A percentile compares a stretch with the other conserved stretches of the same genome.
These are phyloP conservation scores for Colletotrichum scovillei DNA, from an alignment of 2,329 filamentous ascomycete species.

Conservation along the genomic window DNA sequence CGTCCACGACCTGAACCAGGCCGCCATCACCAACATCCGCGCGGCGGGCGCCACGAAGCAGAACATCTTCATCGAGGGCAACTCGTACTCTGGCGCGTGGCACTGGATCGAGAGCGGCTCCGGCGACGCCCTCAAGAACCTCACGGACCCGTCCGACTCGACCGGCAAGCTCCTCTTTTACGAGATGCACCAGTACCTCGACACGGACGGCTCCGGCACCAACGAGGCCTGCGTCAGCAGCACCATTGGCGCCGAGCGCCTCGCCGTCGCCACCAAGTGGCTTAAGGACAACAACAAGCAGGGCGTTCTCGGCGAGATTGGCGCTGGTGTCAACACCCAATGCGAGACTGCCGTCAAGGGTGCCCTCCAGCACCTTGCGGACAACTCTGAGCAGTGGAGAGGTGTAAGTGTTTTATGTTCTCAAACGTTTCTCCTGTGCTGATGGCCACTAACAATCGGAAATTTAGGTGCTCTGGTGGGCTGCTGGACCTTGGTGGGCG, in stretches of 20 bases:
- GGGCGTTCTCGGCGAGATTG: slow-evolving; percentile 62
- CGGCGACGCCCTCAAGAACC: slow-evolving; percentile 47
- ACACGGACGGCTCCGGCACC: slow-evolving; percentile 60
- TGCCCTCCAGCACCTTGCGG: slow-evolving; percentile 59
- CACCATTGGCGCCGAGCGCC: slow-evolving; percentile 56
- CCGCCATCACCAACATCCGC: slow-evolving; percentile 68
- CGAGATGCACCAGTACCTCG: slow-evolving; percentile 66
- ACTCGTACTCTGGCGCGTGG: slow-evolving; percentile 60
- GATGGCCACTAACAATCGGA: not conserved
- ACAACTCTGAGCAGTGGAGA: slow-evolving; percentile 63
- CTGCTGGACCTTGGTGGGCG: slow-evolving; percentile 64
- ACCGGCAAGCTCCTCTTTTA: slow-evolving; percentile 57
- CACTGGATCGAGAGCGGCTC: slow-evolving; percentile 46
- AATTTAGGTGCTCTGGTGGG: slow-evolving; percentile 59
- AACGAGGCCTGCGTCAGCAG: slow-evolving; percentile 52
- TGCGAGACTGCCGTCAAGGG: slow-evolving; percentile 60
- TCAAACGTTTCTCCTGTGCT: not conserved
- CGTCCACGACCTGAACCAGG: slow-evolving; percentile 67
- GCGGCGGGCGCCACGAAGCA: slow-evolving; percentile 62
- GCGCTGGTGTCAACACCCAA: slow-evolving; percentile 57
- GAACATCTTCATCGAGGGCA: slow-evolving; percentile 62
- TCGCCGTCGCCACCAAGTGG: slow-evolving; percentile 59
- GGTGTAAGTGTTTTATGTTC: slow-evolving; percentile 41
- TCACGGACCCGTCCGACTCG: slow-evolving; percentile 54
- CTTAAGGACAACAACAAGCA: slow-evolving; percentile 60